Base-by-base conservation (phyloP, 176 grass and related monocot species). In the Coix lacrymajobi region DNA sequence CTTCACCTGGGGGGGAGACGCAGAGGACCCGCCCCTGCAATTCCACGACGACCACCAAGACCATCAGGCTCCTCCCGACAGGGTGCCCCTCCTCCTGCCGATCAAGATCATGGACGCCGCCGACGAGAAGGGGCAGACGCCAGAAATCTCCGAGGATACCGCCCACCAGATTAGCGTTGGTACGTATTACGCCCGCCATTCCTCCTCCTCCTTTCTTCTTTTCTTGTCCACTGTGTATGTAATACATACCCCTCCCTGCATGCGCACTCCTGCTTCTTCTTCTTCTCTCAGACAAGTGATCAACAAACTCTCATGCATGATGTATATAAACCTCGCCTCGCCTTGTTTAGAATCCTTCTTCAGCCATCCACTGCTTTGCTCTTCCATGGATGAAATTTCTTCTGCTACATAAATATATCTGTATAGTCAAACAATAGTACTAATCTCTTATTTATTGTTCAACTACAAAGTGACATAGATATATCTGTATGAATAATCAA, bases 101-200 rank as follows among this genome's bases (percentile, higher is more conserved):
- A 9, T 8, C 73, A 79, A 83, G 67, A 86, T 66, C 65, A 81
- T 81, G 78, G 69, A 72, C 41, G 64, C 45, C 46, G 66, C 66
- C 48, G 84, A 60, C 9, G 84, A 90, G 2, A 82, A 86, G 79
- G 73, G 46, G 4, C 66, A 83, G 5, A 79, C 11, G 33, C 8
- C 82, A 7, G 13, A 67, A 19, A 20, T 72, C 80, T 86, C 88
- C 1, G 88, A 86, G 1, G 88, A 90, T 25, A 90, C 88, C 0
- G 88, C 84, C 0, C 88, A 90, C 74, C 88, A 90, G 84, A 90
- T 90, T 62, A 86, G 88, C 74, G 38, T 86, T 6, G 88, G 88
- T 90, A 90, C 7, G 69, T 25, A 78, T 29, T 11, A 68, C 4
- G 20, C 60, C 14, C 60, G 36, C 22, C 20, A 57, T 57, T 57